Conservation (phyloP, 306 rosid species). For the Fragaria iinumae region DNA sequence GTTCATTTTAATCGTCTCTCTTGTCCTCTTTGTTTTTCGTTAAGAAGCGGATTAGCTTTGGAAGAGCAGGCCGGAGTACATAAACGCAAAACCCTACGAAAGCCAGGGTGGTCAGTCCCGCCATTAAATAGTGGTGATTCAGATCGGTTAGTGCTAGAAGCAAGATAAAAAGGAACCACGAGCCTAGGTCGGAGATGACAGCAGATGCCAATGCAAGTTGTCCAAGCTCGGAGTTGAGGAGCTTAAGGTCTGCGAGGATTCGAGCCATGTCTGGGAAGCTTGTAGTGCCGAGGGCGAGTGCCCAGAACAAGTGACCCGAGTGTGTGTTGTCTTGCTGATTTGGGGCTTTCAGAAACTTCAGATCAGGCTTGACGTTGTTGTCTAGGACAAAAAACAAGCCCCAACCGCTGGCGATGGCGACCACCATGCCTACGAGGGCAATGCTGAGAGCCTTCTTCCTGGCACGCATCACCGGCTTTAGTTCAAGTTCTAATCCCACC, state of each 20-base stretch:
- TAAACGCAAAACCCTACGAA: slow-evolving; percentile 12
- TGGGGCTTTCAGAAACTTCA: background rate
- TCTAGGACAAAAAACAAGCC: slow-evolving; percentile 12
- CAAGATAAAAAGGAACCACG: slow-evolving; percentile 36
- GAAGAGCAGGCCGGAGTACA: slow-evolving; percentile 30
- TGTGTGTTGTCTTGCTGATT: background rate
- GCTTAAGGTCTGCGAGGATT: slow-evolving; percentile 41
- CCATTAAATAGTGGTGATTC: background rate
- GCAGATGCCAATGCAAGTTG: slow-evolving; percentile 40
- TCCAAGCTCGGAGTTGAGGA: slow-evolving; percentile 41
- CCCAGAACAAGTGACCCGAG: slow-evolving; percentile 37
- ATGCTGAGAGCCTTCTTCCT: slow-evolving; percentile 28
- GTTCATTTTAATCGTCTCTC: slow-evolving; percentile 23
- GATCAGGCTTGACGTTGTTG: background rate
- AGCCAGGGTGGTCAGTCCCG: slow-evolving; percentile 9
- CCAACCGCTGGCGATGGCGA: slow-evolving; percentile 27
- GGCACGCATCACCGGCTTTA: slow-evolving; percentile 27
- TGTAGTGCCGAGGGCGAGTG: slow-evolving; percentile 35
- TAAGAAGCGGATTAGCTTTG: slow-evolving; percentile 18
- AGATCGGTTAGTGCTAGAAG: slow-evolving; percentile 8
- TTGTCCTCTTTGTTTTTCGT: slow-evolving; percentile 14
- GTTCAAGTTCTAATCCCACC: slow-evolving; percentile 43
- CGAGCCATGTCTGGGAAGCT: slow-evolving; percentile 43
- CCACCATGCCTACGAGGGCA: slow-evolving; percentile 34
- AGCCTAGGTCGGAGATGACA: slow-evolving; percentile 35